These are phyloP conservation scores for Capsella rubella DNA, from an alignment of 441 rosid species.

Conservation along the genomic window DNA sequence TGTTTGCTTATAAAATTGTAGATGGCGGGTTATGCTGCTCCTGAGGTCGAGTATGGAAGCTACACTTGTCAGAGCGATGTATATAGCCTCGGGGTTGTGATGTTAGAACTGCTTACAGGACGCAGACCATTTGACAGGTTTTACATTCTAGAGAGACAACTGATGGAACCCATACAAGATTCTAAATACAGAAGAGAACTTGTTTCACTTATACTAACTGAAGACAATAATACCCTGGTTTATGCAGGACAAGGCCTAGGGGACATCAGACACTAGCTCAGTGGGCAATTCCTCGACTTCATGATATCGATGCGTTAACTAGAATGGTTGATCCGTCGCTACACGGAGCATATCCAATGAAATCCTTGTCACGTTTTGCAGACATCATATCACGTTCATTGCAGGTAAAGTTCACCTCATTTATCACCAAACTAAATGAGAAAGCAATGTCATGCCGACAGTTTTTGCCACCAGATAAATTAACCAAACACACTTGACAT, in stretches of 20 bases:
- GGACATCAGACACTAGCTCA: constrained; percentile 81
- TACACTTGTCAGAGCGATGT: constrained; percentile 89
- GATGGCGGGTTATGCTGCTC: constrained; percentile 64
- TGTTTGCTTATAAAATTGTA: constrained; percentile 30
- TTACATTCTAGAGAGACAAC: constrained; percentile 21
- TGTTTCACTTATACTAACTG: neutral
- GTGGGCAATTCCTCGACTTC: constrained; percentile 92
- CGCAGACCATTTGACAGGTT: constrained; percentile 81
- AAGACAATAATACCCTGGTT: neutral
- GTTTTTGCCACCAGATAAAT: neutral
- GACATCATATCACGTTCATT: constrained; percentile 88
- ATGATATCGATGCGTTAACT: constrained; percentile 79
- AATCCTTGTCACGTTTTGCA: constrained; percentile 88
- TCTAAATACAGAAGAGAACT: neutral
- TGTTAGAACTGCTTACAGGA: constrained; percentile 90
- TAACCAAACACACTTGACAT: neutral
- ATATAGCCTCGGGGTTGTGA: constrained; percentile 90
- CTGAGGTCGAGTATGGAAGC: constrained; percentile 77
- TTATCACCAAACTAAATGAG: neutral
- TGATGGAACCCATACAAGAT: constrained; percentile 8
- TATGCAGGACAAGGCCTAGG: constrained; percentile 67
- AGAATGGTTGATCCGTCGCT: constrained; percentile 85
- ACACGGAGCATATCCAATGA: constrained; percentile 71
- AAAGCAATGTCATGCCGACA: neutral
- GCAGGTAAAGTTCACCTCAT: constrained; percentile 57